Evolutionary conservation across 2,329 filamentous ascomycete species (phyloP), one percentile per base, ranked within the genome.

Genomic region (Tolypocladium guangdongense): DNA sequence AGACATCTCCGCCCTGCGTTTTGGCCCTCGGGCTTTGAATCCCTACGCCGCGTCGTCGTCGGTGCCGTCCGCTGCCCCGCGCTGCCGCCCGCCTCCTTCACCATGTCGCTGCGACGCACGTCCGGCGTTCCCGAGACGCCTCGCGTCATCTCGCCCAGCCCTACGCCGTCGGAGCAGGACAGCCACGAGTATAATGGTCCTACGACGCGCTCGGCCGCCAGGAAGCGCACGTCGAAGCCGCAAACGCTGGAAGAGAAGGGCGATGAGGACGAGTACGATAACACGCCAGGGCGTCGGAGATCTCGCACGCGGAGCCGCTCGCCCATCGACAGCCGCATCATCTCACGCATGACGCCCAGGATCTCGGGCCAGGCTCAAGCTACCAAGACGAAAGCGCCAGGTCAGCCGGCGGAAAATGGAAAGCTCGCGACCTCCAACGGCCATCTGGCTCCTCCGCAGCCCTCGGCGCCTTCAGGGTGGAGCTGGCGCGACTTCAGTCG

Each of bases 401-500:
- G 63, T 51, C 57, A 63, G 43, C 50, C 58, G 56, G 53, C 64
- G 57, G 63, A 62, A 32, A 69, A 71, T 56, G 68, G 69, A 52
- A 71, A 68, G 47, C 58, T 64, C 24, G 60, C 58, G 47, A 52
- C 60, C 16, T 56, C 63, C 50, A 87, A 89, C 62, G 86, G 85
- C 22, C 83, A 89, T 61, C 74, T 92, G 50, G 85, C 84, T 22
- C 87, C 86, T 14, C 86, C 86, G 3, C 75, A 80, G 32, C 77
- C 78, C 27, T 72, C 78, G 7, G 79, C 77, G n/a, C 61, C 74
- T 4, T 62, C 71, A 49, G 83, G 85, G 57, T 88, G 87, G 74
- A 88, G 80, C 68, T 95, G 90, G 88, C 82, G 88, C 56, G 88
- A 92, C 66, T 81, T 96, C 67, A 96, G 90, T 63, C 82, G 93